These are phyloP conservation scores for Fusarium drepaniforme DNA, from an alignment of 2,329 filamentous ascomycete genomes.

Conservation along the genomic window DNA sequence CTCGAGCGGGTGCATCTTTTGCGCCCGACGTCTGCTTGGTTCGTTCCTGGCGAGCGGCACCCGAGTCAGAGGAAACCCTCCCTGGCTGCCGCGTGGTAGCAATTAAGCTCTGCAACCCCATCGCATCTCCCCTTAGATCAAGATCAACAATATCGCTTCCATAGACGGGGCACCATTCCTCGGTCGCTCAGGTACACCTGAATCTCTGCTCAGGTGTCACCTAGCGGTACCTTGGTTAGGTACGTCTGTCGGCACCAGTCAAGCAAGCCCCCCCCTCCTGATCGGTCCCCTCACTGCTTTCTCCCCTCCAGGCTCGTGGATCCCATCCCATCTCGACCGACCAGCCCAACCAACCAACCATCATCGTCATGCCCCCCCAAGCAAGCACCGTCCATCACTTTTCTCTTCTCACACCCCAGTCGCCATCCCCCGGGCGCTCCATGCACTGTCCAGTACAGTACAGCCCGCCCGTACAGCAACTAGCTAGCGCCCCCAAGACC, in stretches of 20 bases:
- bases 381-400: constrained; percentile 14
- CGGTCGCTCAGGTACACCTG: constrained; percentile 30
- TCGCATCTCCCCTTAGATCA: constrained; percentile 5
- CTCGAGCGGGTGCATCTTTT: background rate
- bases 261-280: background rate
- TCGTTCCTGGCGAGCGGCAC: background rate
- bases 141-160: constrained; percentile 3
- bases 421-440: constrained; percentile 17
- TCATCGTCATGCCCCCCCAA: constrained; percentile 4
- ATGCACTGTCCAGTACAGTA: background rate
- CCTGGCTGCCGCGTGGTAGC: background rate
- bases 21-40: background rate
- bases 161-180: constrained; percentile 14
- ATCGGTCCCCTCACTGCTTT: background rate
- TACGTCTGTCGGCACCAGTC: constrained; percentile 6
- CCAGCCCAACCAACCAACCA: constrained; percentile 1
- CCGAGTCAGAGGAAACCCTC: background rate
- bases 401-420: constrained; percentile 27
- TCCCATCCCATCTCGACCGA: background rate
- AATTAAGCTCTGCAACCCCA: constrained; percentile 1
- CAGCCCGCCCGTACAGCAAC: background rate
- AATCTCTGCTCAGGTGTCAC: constrained; percentile 24
- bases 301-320: constrained; percentile 4
- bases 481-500: constrained; percentile 29
- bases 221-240: constrained; percentile 2